Evolutionary conservation across 176 grass and related monocot species (phyloP).

Genomic region (Carex kokanica): DNA sequence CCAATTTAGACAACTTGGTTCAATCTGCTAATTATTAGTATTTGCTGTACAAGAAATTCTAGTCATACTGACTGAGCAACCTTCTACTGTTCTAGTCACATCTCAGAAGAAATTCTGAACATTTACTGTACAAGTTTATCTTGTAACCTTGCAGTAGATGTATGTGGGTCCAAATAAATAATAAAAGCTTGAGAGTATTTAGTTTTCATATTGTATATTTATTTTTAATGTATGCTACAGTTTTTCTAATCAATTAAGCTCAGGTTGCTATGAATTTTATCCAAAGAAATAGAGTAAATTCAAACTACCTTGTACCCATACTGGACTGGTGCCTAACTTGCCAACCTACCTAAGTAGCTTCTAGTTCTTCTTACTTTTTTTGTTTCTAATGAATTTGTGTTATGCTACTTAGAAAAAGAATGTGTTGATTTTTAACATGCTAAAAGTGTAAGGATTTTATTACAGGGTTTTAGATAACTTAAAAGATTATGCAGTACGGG

Average conservation of each 20-base stretch:
- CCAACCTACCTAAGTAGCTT: not conserved
- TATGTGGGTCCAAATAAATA: constrained; percentile 15
- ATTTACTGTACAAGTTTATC: not conserved
- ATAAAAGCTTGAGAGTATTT: not conserved
- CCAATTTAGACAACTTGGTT: not conserved
- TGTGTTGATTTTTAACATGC: not conserved
- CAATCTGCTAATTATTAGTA: not conserved
- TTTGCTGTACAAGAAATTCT: too few species aligned
- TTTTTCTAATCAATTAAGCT: not conserved
- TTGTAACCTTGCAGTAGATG: constrained; percentile 10
- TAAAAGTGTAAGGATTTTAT: constrained; percentile 18
- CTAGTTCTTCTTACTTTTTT: not conserved
- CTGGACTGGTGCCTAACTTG: not conserved
- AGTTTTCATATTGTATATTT: not conserved
- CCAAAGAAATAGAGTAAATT: not conserved
- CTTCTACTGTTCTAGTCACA: not conserved
- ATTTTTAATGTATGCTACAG: not conserved
- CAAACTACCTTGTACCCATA: not conserved
- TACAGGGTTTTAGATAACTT: constrained; percentile 88
- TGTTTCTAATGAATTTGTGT: not conserved
- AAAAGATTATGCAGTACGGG: constrained; percentile 93
- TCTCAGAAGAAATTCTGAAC: not conserved
- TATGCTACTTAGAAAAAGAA: not conserved
- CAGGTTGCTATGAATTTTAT: not conserved
- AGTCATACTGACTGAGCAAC: too few species aligned